Conservation (phyloP, 169 alveolate species). For the Eimeria zaria region DNA sequence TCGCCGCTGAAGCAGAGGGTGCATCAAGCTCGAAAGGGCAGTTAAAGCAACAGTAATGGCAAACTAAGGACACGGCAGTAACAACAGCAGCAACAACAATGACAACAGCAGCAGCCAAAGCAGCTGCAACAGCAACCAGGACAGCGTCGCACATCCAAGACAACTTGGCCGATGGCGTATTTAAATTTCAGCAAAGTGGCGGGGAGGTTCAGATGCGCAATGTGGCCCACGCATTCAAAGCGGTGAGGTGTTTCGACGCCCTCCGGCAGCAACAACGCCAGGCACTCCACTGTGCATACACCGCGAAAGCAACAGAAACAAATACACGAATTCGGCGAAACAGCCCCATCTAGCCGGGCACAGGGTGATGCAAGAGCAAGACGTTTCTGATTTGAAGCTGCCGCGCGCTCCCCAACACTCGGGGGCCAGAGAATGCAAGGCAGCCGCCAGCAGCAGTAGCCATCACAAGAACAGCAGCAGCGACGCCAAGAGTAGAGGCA, state of each 20-base stretch:
- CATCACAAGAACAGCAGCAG: background rate
- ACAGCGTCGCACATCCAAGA: conserved; percentile 89
- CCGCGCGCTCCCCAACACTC: background rate
- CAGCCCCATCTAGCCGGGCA: background rate
- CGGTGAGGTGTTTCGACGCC: conserved; percentile 91
- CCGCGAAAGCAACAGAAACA: background rate
- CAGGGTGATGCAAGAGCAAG: background rate
- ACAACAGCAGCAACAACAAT: background rate
- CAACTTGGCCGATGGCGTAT: conserved; percentile 92
- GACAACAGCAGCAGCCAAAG: background rate
- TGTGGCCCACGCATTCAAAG: conserved; percentile 95
- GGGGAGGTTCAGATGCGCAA: conserved; percentile 95
- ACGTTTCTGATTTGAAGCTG: background rate
- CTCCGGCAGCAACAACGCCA: conserved; percentile 87
- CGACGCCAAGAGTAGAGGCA: background rate
- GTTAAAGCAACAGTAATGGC: background rate
- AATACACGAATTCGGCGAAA: background rate
- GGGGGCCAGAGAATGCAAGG: background rate
- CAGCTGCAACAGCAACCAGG: background rate
- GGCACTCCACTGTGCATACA: conserved; percentile 86
- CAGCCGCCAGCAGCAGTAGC: background rate
- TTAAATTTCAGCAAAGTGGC: conserved; percentile 90
- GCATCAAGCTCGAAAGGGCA: background rate
- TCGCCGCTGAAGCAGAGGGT: background rate
- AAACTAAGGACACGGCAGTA: background rate